These are phyloP conservation scores for Coprinopsis sp. DNA, from an alignment of 768 basidiomycete species.

Conservation along the genomic window DNA sequence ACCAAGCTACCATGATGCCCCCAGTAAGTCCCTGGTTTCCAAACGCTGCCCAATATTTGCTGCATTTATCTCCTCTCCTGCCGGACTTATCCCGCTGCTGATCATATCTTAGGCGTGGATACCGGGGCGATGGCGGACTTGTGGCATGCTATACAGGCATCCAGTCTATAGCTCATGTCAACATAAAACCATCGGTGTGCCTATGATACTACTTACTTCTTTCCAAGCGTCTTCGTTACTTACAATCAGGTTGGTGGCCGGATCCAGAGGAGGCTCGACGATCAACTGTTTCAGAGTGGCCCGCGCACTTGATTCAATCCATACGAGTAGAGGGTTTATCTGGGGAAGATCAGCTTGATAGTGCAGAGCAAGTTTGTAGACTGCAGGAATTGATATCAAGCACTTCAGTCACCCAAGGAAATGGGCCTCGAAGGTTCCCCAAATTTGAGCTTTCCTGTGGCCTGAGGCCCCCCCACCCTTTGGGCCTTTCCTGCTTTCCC, in stretches of 20 bases:
- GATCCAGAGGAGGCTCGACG: not conserved
- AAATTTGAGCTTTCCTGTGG: no score
- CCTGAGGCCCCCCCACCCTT: no score
- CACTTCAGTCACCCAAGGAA: conserved; percentile 3
- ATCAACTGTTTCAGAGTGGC: not conserved
- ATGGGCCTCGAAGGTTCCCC: no score
- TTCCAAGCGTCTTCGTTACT: conserved; percentile 5
- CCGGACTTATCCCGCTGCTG: not conserved
- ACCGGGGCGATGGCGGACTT: conserved; percentile 1
- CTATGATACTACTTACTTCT: conserved; percentile 8
- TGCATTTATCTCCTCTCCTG: not conserved
- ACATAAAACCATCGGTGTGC: not conserved
- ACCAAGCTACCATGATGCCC: conserved; percentile 29
- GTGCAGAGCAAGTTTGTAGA: not conserved
- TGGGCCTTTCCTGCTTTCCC: no score
- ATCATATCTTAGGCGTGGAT: not conserved
- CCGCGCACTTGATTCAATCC: conserved; percentile 1
- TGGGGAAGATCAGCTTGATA: not conserved
- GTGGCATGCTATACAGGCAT: conserved; percentile 3
- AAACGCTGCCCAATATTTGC: not conserved
- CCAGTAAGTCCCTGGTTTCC: conserved; percentile 22
- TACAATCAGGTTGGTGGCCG: no score
- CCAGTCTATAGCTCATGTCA: not conserved
- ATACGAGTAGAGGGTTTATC: not conserved
- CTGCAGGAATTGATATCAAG: conserved; percentile 7